These are phyloP conservation scores for Brassica incana DNA, from an alignment of 345 rosid genomes.

Conservation along the genomic window DNA sequence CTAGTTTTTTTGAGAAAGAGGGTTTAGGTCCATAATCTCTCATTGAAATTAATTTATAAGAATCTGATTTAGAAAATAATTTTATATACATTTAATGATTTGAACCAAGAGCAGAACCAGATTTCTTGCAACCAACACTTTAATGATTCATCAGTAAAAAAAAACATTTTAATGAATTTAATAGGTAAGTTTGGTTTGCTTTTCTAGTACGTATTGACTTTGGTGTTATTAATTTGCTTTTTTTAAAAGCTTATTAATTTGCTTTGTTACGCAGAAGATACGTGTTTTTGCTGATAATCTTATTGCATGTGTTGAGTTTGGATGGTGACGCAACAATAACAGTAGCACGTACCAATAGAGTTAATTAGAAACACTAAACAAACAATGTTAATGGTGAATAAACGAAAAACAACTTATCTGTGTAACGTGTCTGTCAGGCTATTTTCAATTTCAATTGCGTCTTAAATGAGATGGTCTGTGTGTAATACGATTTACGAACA, in stretches of 20 bases:
- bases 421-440: neutral
- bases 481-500: constrained; percentile 2
- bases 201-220: neutral
- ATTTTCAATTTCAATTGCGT: neutral
- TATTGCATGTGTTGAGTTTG: neutral
- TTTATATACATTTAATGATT: too few species aligned
- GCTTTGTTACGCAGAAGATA: neutral
- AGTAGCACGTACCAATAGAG: neutral
- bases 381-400: neutral
- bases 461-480: neutral
- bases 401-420: neutral
- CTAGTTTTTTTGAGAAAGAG: neutral
- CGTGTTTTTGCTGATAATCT: neutral
- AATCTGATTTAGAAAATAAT: too few species aligned
- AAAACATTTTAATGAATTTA: too few species aligned
- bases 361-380: neutral
- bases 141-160: too few species aligned
- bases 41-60: too few species aligned
- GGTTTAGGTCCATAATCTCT: too few species aligned
- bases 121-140: too few species aligned
- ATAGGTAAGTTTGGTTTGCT: neutral
- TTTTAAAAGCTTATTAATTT: neutral
- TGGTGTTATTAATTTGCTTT: neutral
- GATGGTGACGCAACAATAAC: neutral
- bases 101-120: too few species aligned